A percentile compares a stretch with the other conserved stretches of the same genome.
Evolutionary conservation across 208 protist species (phyloP).

Genomic region (Phytomonas sp.): DNA sequence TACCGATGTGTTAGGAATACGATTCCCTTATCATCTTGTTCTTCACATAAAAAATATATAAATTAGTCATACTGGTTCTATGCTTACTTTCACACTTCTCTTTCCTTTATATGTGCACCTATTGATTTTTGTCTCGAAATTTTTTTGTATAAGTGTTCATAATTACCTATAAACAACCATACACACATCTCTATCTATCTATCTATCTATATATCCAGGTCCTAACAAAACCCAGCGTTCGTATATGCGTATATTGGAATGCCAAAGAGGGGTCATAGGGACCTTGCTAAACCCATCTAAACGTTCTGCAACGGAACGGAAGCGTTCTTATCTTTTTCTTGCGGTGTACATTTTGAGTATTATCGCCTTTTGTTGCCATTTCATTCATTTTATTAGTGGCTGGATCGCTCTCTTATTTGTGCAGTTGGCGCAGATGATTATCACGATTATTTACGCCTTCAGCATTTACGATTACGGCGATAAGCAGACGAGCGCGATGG

Average conservation of each 20-base stretch:
- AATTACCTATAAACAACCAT: neutral
- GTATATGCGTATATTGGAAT: conserved; percentile 64
- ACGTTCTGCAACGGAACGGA: conserved; percentile 67
- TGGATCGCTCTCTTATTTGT: conserved; percentile 57
- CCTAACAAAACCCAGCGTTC: neutral
- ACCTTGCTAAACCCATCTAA: conserved; percentile 47
- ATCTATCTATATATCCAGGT: neutral
- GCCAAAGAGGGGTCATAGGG: conserved; percentile 64
- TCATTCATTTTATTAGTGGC: conserved; percentile 71
- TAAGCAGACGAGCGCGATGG: conserved; percentile 59
- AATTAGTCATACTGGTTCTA: neutral
- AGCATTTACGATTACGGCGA: conserved; percentile 78
- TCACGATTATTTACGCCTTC: conserved; percentile 68
- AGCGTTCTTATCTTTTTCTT: conserved; percentile 73
- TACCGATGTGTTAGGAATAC: neutral
- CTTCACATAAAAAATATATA: neutral
- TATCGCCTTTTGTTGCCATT: conserved; percentile 37
- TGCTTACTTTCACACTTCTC: neutral
- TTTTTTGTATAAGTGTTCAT: neutral
- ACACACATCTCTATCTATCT: neutral
- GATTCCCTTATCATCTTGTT: neutral
- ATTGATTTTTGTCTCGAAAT: neutral
- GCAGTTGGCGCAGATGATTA: conserved; percentile 58
- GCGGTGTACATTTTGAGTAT: conserved; percentile 59
- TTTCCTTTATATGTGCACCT: neutral